Conservation (phyloP, 2,329 filamentous ascomycete genomes). For the Penicillium digitatum region DNA sequence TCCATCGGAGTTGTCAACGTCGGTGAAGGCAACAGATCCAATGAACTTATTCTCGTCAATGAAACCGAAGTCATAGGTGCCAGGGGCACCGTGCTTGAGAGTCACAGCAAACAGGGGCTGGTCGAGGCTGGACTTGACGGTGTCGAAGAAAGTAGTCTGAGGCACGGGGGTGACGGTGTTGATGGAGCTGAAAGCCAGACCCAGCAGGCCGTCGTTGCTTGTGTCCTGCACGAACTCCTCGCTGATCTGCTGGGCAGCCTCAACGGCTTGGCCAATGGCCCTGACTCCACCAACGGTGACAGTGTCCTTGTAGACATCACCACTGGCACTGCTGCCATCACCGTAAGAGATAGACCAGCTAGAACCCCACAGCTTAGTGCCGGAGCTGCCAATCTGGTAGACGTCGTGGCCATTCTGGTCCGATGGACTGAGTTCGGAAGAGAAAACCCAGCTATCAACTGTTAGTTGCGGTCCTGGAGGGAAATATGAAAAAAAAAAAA, state of each 20-base stretch:
- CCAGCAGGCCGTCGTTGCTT: slow-evolving; percentile 58
- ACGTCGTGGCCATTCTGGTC: slow-evolving; percentile 54
- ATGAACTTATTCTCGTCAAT: slow-evolving; percentile 58
- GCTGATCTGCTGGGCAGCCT: slow-evolving; percentile 60
- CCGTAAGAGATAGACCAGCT: slow-evolving; percentile 62
- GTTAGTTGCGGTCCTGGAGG: slow-evolving; percentile 5
- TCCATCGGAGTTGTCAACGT: slow-evolving; percentile 55
- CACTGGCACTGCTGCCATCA: slow-evolving; percentile 60
- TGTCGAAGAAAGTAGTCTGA: slow-evolving; percentile 60
- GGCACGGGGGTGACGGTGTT: slow-evolving; percentile 53
- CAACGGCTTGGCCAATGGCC: slow-evolving; percentile 60
- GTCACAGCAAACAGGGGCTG: slow-evolving; percentile 53
- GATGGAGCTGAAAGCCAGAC: slow-evolving; percentile 57
- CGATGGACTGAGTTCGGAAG: slow-evolving; percentile 51
- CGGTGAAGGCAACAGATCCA: slow-evolving; percentile 54
- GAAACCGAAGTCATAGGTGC: slow-evolving; percentile 57
- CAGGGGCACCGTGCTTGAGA: slow-evolving; percentile 52
- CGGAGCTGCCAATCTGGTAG: slow-evolving; percentile 53
- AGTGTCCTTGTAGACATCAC: slow-evolving; percentile 63
- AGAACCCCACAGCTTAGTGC: slow-evolving; percentile 46
- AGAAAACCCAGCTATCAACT: slow-evolving; percentile 60
- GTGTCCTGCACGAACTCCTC: slow-evolving; percentile 49
- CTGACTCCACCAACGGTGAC: slow-evolving; percentile 59
- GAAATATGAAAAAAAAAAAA: slow-evolving; percentile 10
- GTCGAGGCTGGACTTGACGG: slow-evolving; percentile 50